Conservation (phyloP, 177 flowering plant genomes). For the Telopea speciosissima region DNA sequence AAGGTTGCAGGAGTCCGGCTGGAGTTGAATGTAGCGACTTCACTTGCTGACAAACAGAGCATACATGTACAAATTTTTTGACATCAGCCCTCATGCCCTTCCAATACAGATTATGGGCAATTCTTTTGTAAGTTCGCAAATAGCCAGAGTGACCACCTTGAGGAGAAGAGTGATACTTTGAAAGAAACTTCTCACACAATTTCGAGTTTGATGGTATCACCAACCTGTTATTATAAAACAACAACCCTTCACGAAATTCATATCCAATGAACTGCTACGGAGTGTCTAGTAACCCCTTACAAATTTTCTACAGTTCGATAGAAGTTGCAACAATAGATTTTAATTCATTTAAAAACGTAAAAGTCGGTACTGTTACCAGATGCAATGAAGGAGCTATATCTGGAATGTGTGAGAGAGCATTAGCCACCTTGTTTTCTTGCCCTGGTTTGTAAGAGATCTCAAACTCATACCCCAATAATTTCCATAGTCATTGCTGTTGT, state of each 20-base stretch:
- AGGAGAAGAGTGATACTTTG: not conserved
- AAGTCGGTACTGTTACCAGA: too few species aligned
- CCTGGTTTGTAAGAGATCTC: not conserved
- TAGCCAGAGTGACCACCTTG: conserved; percentile 1
- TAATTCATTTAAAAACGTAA: too few species aligned
- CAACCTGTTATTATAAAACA: too few species aligned
- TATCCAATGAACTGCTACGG: too few species aligned
- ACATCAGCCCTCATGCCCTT: not conserved
- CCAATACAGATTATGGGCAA: not conserved
- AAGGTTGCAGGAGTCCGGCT: conserved; percentile 7
- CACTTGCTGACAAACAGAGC: conserved; percentile 4
- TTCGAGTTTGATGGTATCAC: too few species aligned
- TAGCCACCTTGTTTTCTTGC: too few species aligned
- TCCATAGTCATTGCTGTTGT: not conserved
- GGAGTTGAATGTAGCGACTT: not conserved
- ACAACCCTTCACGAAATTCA: too few species aligned
- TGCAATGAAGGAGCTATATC: too few species aligned
- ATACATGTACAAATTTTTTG: not conserved
- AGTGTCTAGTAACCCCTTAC: too few species aligned
- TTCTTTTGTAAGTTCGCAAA: not conserved
- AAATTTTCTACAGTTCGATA: too few species aligned
- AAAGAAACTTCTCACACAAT: not conserved
- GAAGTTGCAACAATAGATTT: too few species aligned
- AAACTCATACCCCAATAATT: conserved; percentile 8
- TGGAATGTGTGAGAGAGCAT: too few species aligned